phyloP scores from a whole-genome alignment of 208 protist genomes.

The Leptomonas pyrrhocoris region DNA sequence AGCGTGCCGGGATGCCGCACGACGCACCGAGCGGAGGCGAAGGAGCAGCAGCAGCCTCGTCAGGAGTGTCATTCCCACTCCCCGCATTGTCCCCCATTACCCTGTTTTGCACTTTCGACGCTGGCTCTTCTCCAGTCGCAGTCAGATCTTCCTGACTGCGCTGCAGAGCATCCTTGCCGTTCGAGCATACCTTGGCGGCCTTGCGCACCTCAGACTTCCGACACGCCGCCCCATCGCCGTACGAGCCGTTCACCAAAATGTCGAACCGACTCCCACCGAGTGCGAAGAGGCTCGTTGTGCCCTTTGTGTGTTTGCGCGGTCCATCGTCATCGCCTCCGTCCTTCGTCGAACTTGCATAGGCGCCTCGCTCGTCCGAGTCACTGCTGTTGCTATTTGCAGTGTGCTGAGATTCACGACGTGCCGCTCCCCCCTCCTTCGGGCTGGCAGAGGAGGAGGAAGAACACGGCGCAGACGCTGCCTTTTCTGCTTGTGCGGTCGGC shows the following conservation, averaged over 20 bases:
- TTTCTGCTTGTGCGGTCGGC: neutral
- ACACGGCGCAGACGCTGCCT: conserved; percentile 1
- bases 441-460: conserved; percentile 7
- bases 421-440: neutral
- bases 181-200: conserved; percentile 31
- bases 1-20: conserved; percentile 36
- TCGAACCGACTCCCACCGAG: conserved; percentile 59
- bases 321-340: neutral
- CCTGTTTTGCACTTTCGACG: neutral
- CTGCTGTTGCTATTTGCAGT: neutral
- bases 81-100: neutral
- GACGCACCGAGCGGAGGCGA: conserved; percentile 6
- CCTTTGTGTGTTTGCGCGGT: neutral
- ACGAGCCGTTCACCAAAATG: conserved; percentile 42
- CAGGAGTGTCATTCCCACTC: neutral
- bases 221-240: conserved; percentile 22
- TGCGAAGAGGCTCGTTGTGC: conserved; percentile 6
- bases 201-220: conserved; percentile 42
- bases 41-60: neutral
- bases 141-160: conserved; percentile 6
- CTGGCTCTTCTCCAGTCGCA: neutral
- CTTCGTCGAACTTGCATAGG: neutral
- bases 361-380: neutral
- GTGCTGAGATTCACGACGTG: neutral
- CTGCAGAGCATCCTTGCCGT: conserved; percentile 16